Percentiles rank a stretch among this genome's conserved stretches.
Evolutionary conservation across 2,329 filamentous ascomycete species (phyloP).

Genomic region (Byssochlamys sp.): DNA sequence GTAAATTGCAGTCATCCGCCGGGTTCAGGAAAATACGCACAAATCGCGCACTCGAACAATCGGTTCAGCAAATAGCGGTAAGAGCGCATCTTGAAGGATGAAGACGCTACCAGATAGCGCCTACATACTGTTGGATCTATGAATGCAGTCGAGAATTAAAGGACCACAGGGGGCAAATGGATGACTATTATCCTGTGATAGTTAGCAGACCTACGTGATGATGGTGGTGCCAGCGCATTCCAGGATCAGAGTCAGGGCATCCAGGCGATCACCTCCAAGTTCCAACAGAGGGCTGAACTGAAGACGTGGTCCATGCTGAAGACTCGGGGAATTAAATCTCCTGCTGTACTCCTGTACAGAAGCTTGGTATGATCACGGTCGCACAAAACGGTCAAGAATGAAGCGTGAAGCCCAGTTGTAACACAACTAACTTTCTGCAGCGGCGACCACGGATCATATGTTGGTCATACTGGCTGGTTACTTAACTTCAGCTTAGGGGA

Average conservation of each 20-base stretch:
- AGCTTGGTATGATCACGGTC: background rate
- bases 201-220: background rate
- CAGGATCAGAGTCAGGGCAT: too few relatives aligned
- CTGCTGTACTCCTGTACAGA: background rate
- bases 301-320: background rate
- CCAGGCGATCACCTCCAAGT: too few relatives aligned
- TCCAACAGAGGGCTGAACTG: too few relatives aligned
- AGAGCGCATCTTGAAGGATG: background rate
- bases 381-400: background rate
- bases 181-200: background rate
- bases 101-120: background rate
- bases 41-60: constrained; percentile 22
- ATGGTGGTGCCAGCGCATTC: background rate
- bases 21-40: constrained; percentile 19
- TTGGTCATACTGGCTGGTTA: background rate
- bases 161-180: background rate
- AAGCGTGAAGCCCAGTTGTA: background rate
- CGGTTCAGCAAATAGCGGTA: background rate
- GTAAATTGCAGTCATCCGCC: constrained; percentile 5
- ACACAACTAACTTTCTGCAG: background rate
- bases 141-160: background rate
- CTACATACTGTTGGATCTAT: background rate
- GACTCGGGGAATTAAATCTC: background rate
- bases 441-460: background rate
- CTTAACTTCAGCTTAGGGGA: too few relatives aligned